A percentile compares a stretch with the other conserved stretches of the same genome.
Conservation (phyloP, 352 stramenopile species). For the Achlya hypogyna region DNA sequence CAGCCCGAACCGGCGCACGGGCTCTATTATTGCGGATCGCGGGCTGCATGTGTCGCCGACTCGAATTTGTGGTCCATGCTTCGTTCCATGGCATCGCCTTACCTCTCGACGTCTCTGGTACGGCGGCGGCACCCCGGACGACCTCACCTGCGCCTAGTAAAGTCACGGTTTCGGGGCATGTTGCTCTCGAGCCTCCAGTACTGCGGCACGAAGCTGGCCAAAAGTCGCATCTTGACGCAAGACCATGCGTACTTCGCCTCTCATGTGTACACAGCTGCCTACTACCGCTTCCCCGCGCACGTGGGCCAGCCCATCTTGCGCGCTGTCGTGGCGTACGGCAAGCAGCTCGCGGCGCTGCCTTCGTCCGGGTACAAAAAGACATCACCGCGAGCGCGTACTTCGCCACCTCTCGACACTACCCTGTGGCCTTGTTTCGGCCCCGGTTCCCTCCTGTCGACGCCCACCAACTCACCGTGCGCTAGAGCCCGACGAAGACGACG, state of each 20-base stretch:
- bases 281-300: constrained; percentile 56
- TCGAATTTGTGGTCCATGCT: constrained; percentile 69
- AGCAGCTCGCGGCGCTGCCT: constrained; percentile 32
- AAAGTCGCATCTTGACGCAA: constrained; percentile 53
- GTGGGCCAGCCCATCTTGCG: constrained; percentile 35
- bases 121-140: not conserved
- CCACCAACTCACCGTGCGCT: too few species aligned
- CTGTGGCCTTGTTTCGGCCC: not conserved
- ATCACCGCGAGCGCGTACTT: not conserved
- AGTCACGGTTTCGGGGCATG: constrained; percentile 50
- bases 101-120: constrained; percentile 35
- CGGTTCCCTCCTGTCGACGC: not conserved
- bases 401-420: not conserved
- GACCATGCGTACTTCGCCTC: constrained; percentile 65
- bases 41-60: constrained; percentile 59
- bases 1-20: constrained; percentile 56
- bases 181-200: constrained; percentile 49
- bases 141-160: constrained; percentile 26
- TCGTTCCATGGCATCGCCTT: constrained; percentile 46
- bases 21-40: constrained; percentile 61
- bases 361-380: not conserved
- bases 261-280: constrained; percentile 57
- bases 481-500: too few species aligned
- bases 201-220: constrained; percentile 51
- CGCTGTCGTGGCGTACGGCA: constrained; percentile 43